Evolutionary conservation across 1,139 yeast genomes (phyloP).

Genomic region (Saccharomyces hybrid): DNA sequence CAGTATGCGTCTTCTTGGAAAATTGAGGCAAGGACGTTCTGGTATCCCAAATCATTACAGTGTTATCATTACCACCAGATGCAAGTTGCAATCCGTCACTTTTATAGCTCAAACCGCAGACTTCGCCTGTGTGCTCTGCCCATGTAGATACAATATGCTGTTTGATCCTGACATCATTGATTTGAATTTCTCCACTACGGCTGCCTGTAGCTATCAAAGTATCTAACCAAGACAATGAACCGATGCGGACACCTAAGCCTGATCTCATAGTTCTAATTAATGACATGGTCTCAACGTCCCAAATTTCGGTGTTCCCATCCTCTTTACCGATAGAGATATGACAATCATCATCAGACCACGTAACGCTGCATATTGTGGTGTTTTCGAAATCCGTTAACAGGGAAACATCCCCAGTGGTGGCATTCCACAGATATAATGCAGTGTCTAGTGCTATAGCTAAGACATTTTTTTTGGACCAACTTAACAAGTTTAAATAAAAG

Average conservation of each 20-base stretch:
- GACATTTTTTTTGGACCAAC: constrained; percentile 81
- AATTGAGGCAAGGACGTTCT: constrained; percentile 69
- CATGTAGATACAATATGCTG: constrained; percentile 58
- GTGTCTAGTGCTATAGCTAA: constrained; percentile 86
- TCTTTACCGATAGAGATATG: constrained; percentile 79
- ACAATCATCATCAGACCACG: constrained; percentile 90
- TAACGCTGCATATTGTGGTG: constrained; percentile 55
- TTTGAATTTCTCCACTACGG: constrained; percentile 73
- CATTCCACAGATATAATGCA: constrained; percentile 89
- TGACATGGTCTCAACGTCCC: constrained; percentile 81
- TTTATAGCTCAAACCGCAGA: constrained; percentile 88
- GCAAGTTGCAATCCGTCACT: constrained; percentile 79
- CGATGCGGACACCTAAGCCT: constrained; percentile 65
- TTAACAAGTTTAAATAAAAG: constrained; percentile 75
- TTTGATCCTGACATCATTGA: constrained; percentile 88
- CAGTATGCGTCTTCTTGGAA: constrained; percentile 72
- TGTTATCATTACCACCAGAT: constrained; percentile 90
- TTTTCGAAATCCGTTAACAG: constrained; percentile 43
- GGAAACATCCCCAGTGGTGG: constrained; percentile 72
- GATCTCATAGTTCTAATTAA: constrained; percentile 72
- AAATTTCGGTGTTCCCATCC: constrained; percentile 80
- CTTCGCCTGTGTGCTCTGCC: constrained; percentile 73
- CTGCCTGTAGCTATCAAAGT: constrained; percentile 79
- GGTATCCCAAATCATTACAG: constrained; percentile 92
- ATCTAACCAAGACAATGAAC: constrained; percentile 79